A percentile compares a stretch with the other conserved stretches of the same genome.
Evolutionary conservation across 371 early-diverging fungal genomes (phyloP).

Genomic region (Apophysomyces elegans): DNA sequence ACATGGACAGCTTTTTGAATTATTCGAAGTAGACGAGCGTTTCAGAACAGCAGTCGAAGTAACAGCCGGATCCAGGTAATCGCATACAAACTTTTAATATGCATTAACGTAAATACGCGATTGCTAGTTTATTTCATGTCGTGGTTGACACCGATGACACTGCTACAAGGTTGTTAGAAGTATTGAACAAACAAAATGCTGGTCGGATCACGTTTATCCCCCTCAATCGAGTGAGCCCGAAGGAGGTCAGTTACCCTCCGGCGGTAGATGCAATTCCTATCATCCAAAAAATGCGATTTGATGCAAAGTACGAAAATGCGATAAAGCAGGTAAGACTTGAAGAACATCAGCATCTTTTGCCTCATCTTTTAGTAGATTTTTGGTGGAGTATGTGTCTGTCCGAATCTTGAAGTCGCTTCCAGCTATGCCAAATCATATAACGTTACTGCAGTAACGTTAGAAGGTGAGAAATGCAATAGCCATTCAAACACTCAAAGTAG

Average conservation of each 20-base stretch:
- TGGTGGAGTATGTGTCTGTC: constrained; percentile 89
- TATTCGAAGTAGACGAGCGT: constrained; percentile 86
- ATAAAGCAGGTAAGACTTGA: constrained; percentile 65
- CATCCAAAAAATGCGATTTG: constrained; percentile 74
- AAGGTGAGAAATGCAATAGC: constrained; percentile 57
- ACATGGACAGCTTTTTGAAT: constrained; percentile 91
- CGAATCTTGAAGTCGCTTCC: constrained; percentile 83
- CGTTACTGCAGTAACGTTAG: constrained; percentile 88
- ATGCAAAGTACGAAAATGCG: constrained; percentile 68
- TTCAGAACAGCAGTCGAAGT: constrained; percentile 92
- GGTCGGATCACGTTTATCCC: constrained; percentile 98
- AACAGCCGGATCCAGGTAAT: constrained; percentile 80
- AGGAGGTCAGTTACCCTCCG: constrained; percentile 66
- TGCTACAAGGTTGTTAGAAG: constrained; percentile 79
- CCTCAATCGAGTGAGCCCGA: constrained; percentile 80
- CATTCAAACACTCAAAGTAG: not conserved
- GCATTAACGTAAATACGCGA: not conserved
- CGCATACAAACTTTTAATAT: not conserved
- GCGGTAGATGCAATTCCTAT: constrained; percentile 86
- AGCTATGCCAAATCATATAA: constrained; percentile 77
- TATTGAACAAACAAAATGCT: constrained; percentile 71
- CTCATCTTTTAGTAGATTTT: constrained; percentile 61
- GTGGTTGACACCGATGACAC: constrained; percentile 96
- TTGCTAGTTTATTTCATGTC: constrained; percentile 89
- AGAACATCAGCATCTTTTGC: not conserved